Evolutionary conservation across 108 stramenopile species (phyloP), one percentile per base, ranked within the genome.

Genomic region (Pinguiococcus pyrenoidosus): DNA sequence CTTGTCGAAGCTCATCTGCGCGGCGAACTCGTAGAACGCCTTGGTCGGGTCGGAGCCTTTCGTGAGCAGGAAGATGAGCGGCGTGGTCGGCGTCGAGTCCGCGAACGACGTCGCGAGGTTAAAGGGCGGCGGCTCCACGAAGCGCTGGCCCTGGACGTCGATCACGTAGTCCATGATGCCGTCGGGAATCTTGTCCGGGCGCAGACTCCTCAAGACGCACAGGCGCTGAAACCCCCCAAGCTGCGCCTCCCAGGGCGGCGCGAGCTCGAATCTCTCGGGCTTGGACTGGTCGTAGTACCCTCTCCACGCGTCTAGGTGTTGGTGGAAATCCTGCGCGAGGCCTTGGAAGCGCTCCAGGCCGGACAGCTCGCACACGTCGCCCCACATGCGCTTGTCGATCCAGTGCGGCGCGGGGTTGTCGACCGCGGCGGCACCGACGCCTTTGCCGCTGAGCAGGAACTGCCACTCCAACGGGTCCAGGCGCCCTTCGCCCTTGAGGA

Each of bases 31-130:
- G 48, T 62, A 59, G 37, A 71, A 71, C 2, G 60, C 65, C 30
- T 71, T 71, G 6, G 69, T 71, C n/a, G 69, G 69, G 30, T 71
- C 69, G 8, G 62, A 64, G 1, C 69, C 69, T 62, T 71, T 71
- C 12, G 56, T 43, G 14, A 69, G 60, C 23, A 69, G 65, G 32
- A 69, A 69, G 22, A 69, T 56, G 27, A 69, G 58, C 20, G 68
- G 68, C 0, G 68, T 54, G 16, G 50, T 44, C 8, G 61, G 54
- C 5, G 51, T 62, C 0, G 65, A 66, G 43, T 69, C 68, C 3
- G 46, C 43, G 44, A 55, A 69, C 26, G 65, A 69, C n/a, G 68
- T 27, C n/a, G 47, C 58, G 16, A 69, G 40, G 33, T 66, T 59
- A 14, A 69, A 65, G 4, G 68, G 68, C 9, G 68, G 68, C 25